Evolutionary conservation across 805 yeast genomes (phyloP).

Genomic region (Candida khao-thaluensis): DNA sequence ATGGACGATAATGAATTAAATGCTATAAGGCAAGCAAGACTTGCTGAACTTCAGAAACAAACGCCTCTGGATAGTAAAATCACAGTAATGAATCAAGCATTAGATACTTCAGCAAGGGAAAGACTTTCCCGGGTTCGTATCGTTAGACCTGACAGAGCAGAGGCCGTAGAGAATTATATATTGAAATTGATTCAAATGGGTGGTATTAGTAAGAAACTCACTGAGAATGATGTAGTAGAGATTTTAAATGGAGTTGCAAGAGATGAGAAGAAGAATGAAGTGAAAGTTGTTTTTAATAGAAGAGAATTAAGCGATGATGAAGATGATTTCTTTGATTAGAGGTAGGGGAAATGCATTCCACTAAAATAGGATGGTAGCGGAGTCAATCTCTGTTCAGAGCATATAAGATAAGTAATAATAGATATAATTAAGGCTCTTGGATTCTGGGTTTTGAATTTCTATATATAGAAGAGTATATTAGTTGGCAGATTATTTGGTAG

Average conservation of each 20-base stretch:
- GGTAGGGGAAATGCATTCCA: neutral
- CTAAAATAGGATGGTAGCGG: no score
- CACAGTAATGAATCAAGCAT: slow-evolving; percentile 58
- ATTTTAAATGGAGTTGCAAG: slow-evolving; percentile 79
- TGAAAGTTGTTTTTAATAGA: slow-evolving; percentile 63
- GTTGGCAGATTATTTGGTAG: no score
- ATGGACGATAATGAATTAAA: slow-evolving; percentile 89
- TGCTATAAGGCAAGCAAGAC: slow-evolving; percentile 90
- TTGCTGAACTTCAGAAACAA: slow-evolving; percentile 72
- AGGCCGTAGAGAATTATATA: slow-evolving; percentile 80
- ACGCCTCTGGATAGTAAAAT: slow-evolving; percentile 40
- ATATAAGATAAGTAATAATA: no score
- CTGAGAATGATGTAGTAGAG: slow-evolving; percentile 78
- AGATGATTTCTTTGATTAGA: slow-evolving; percentile 33
- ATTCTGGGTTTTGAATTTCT: no score
- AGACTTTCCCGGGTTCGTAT: slow-evolving; percentile 80
- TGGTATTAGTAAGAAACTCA: slow-evolving; percentile 67
- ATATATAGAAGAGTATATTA: no score
- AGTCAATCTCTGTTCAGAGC: no score
- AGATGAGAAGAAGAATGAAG: slow-evolving; percentile 58
- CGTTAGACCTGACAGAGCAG: slow-evolving; percentile 89
- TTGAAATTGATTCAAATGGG: slow-evolving; percentile 74
- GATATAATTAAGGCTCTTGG: no score
- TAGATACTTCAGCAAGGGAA: slow-evolving; percentile 84
- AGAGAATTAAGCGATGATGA: slow-evolving; percentile 34